These are phyloP conservation scores for Diophrys appendiculata DNA, from an alignment of 73 alveolate species.

Conservation along the genomic window DNA sequence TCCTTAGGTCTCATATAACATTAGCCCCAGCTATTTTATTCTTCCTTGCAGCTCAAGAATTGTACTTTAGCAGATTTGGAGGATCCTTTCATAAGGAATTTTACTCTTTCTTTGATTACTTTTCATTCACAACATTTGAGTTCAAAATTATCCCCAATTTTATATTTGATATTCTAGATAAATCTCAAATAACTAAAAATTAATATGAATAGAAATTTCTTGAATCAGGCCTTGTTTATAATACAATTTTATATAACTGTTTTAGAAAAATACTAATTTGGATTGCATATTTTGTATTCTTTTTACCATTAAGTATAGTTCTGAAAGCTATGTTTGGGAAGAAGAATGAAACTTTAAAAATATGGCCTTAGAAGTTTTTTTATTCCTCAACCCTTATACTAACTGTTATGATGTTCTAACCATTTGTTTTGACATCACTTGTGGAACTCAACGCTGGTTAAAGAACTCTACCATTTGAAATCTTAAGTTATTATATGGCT, in stretches of 20 bases:
- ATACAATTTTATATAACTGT: neutral
- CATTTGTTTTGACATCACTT: neutral
- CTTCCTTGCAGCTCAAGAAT: neutral
- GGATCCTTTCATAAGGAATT: neutral
- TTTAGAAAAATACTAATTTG: neutral
- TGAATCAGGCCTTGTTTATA: neutral
- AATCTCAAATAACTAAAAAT: neutral
- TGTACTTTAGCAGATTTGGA: neutral
- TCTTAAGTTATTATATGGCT: neutral
- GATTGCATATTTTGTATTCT: neutral
- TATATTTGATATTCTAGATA: neutral
- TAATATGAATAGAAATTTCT: neutral
- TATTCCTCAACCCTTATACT: neutral
- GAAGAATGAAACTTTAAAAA: no score
- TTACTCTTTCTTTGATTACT: neutral
- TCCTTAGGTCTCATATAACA: neutral
- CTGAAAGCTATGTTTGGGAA: no score
- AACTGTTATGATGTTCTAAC: neutral
- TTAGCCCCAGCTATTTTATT: neutral
- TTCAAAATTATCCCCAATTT: neutral
- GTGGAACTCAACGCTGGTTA: neutral
- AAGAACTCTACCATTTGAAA: neutral
- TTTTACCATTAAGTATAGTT: no score
- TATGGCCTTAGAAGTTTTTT: neutral
- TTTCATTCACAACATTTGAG: neutral